phyloP scores from a whole-genome alignment of 305 asterid species.

The Lippia alba region DNA sequence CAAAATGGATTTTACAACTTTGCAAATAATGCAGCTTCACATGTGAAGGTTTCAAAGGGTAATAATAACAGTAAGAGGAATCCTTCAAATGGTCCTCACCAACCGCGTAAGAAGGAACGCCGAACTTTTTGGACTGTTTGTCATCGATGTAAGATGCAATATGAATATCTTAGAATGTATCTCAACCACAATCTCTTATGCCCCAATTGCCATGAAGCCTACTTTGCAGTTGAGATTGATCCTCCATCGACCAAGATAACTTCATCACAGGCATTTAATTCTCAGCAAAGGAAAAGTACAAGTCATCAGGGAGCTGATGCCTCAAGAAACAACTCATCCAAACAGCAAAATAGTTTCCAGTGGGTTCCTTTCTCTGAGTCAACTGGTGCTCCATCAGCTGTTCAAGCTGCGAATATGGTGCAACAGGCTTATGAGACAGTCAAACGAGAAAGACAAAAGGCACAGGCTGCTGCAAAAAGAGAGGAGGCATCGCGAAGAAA shows the following conservation, averaged over 20 bases:
- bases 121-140: constrained; percentile 84
- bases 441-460: constrained; percentile 74
- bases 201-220: constrained; percentile 84
- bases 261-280: constrained; percentile 34
- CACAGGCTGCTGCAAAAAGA: constrained; percentile 68
- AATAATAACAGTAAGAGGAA: constrained; percentile 44
- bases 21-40: constrained; percentile 51
- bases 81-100: constrained; percentile 40
- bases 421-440: constrained; percentile 81
- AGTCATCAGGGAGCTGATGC: constrained; percentile 38
- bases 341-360: constrained; percentile 47
- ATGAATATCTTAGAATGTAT: constrained; percentile 79
- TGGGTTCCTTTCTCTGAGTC: constrained; percentile 77
- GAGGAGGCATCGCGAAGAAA: constrained; percentile 59
- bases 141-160: constrained; percentile 79
- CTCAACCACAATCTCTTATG: constrained; percentile 79
- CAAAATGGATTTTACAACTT: constrained; percentile 68
- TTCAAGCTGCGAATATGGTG: constrained; percentile 76
- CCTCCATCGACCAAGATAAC: constrained; percentile 54
- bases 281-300: constrained; percentile 34
- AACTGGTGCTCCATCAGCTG: constrained; percentile 56
- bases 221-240: constrained; percentile 69
- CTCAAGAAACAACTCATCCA: constrained; percentile 30
- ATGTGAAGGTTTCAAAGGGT: constrained; percentile 48
- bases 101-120: constrained; percentile 51